A percentile compares a stretch with the other conserved stretches of the same genome.
Conservation (phyloP, 2,329 filamentous ascomycete genomes). For the Pseudocercospora eumusae region DNA sequence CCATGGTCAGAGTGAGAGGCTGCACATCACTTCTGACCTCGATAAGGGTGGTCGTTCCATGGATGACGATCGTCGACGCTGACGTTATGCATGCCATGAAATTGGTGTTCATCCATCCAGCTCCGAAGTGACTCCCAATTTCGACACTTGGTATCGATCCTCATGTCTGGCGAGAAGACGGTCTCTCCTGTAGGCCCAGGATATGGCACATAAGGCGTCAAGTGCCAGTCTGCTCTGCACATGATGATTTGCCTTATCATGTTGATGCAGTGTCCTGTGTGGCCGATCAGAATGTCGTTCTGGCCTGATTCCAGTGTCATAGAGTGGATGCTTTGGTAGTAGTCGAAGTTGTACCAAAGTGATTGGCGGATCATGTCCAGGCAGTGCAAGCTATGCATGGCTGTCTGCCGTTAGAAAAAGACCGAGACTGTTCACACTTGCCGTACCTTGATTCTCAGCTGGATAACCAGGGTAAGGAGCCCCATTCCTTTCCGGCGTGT, state of each 20-base stretch:
- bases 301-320: background rate
- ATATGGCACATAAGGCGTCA: background rate
- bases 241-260: slow-evolving; percentile 9
- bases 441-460: background rate
- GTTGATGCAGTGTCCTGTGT: slow-evolving; percentile 7
- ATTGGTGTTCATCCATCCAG: background rate
- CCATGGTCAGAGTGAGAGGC: too few species aligned
- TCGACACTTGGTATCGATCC: background rate
- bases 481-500: background rate
- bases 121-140: slow-evolving; percentile 1
- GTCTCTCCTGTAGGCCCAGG: background rate
- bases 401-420: background rate
- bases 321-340: background rate
- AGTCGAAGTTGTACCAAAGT: slow-evolving; percentile 1
- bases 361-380: background rate
- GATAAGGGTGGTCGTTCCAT: background rate
- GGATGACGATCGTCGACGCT: background rate
- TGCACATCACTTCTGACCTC: background rate
- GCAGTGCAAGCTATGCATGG: background rate
- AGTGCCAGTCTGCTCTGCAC: slow-evolving; percentile 8
- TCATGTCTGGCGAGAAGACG: background rate
- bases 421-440: background rate
- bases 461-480: background rate
- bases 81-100: background rate
- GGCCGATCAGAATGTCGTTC: background rate